A percentile compares a stretch with the other conserved stretches of the same genome.
Conservation (phyloP, 805 yeast genomes). For the Candida hungchunana region DNA sequence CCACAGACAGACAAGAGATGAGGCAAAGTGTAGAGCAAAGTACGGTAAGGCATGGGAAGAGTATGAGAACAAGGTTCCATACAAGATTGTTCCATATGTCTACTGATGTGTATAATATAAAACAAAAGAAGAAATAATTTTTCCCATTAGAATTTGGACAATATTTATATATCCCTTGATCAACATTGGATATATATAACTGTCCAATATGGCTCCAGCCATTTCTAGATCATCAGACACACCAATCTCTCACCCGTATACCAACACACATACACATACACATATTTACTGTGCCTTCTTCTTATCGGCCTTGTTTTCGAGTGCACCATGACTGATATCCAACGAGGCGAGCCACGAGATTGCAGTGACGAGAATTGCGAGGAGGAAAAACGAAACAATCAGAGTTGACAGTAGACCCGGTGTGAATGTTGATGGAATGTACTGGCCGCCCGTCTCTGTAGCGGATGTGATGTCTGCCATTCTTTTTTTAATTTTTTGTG, state of each 20-base stretch:
- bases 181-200: too few relatives aligned
- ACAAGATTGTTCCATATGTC: conserved; percentile 83
- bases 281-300: conserved; percentile 29
- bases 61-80: conserved; percentile 79
- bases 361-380: conserved; percentile 56
- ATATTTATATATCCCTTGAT: too few relatives aligned
- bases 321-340: conserved; percentile 76
- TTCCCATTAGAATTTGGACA: too few relatives aligned
- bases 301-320: conserved; percentile 57
- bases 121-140: too few relatives aligned
- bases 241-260: too few relatives aligned
- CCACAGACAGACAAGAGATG: conserved; percentile 91
- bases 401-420: conserved; percentile 79
- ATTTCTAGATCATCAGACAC: too few relatives aligned
- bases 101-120: too few relatives aligned
- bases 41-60: conserved; percentile 85
- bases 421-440: conserved; percentile 52
- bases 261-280: too few relatives aligned
- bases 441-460: conserved; percentile 24
- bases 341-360: conserved; percentile 67
- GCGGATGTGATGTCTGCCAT: background rate
- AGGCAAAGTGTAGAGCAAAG: conserved; percentile 80
- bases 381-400: conserved; percentile 57
- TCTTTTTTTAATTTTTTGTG: background rate
- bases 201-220: too few relatives aligned